Base-by-base conservation (phyloP, 805 yeast genomes). In the Jamesozyma gamospora region DNA sequence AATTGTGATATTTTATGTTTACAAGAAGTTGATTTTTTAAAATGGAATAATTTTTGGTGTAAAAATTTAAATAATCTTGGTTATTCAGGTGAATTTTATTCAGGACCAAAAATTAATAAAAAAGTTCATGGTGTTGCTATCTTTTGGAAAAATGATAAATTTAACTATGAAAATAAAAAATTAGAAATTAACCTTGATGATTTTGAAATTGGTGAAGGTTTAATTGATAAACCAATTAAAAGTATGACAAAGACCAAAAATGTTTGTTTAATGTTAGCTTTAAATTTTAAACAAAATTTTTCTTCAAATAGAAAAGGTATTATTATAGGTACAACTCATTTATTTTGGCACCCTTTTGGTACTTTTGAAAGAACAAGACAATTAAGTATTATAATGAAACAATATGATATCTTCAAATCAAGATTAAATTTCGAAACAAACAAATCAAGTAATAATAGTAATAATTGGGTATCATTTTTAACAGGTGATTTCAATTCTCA, bases 341-440 rank as follows among this genome's bases (percentile, higher is more conserved):
- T 88, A 44, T 88, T 82, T 56, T 88, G 97, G 97, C 96, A 86
- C 59, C 96, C 96, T 4, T 78, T 77, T 60, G 96, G 95, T 0
- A 81, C 94, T 0, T 86, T 70, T 58, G 96, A 87, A 54, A 69
- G 96, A 54, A 74, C 94, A 0, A 70, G 96, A 49, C 96, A 90
- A 55, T 71, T 82, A 4, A 81, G 77, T 45, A 55, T 83, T 26
- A 67, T 82, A 2, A 52, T 85, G 45, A 62, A 71, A 13, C 74
- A 77, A 45, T 67, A 74, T 34, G 53, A 66, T 38, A 78, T 71
- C 46, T 74, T 82, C 8, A 21, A 21, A 21, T 6, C 24, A 6
- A 5, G 8, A 21, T 6, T 21, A 8, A 21, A 21, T 21, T 21
- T 21, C 5, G 8, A 21, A 21, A 51, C 53, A 53, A 30, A 52